A percentile compares a stretch with the other conserved stretches of the same genome.
Conservation (phyloP, 768 basidiomycete species). For the Boletellus sp. region DNA sequence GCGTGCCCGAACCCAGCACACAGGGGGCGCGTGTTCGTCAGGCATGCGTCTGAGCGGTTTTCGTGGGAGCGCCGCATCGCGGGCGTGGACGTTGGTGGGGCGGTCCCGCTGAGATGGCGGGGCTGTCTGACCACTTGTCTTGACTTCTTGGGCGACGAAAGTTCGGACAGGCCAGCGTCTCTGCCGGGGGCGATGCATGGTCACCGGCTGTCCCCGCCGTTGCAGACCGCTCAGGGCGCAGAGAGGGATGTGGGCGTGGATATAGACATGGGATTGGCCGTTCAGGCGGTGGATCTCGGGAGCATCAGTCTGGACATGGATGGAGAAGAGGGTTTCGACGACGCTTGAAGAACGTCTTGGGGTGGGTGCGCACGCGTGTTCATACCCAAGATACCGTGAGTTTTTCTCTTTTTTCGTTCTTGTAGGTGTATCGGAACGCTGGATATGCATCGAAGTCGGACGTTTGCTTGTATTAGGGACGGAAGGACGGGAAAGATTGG, state of each 20-base stretch:
- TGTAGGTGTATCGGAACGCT: too few relatives aligned
- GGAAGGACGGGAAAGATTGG: too few relatives aligned
- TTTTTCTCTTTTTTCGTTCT: too few relatives aligned
- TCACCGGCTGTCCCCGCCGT: background rate
- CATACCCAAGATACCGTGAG: too few relatives aligned
- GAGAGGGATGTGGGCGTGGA: constrained; percentile 15
- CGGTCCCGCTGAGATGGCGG: constrained; percentile 62
- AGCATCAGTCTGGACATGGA: constrained; percentile 18
- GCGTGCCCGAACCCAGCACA: constrained; percentile 44
- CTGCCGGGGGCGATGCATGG: background rate
- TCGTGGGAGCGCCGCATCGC: constrained; percentile 62
- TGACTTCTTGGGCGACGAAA: constrained; percentile 52
- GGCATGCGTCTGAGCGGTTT: constrained; percentile 56
- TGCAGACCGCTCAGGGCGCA: background rate
- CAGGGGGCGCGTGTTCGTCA: constrained; percentile 42
- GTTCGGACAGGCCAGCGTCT: background rate
- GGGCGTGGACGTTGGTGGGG: constrained; percentile 47
- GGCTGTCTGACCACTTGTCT: constrained; percentile 66
- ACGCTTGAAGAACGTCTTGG: too few relatives aligned
- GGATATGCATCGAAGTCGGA: too few relatives aligned
- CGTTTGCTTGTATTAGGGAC: too few relatives aligned
- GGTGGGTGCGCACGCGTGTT: too few relatives aligned
- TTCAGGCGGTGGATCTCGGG: constrained; percentile 23
- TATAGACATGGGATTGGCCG: background rate
- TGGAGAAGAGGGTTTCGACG: background rate